Conservation (phyloP, 2,329 filamentous ascomycete genomes). For the Penicillium sp. region DNA sequence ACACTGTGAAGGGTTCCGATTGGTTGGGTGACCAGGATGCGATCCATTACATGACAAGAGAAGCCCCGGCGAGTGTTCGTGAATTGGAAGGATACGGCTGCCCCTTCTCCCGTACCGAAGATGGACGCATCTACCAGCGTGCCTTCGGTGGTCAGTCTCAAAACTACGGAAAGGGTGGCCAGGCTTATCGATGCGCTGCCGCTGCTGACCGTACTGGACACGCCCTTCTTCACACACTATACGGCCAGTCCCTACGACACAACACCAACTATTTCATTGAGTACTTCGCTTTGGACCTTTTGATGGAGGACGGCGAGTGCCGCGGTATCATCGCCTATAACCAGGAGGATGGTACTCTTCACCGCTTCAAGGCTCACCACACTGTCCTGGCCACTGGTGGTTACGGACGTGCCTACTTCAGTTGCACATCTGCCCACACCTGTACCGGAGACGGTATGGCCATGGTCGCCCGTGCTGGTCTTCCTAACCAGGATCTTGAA, state of each 20-base stretch:
- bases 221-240: constrained; percentile 95
- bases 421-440: constrained; percentile 95
- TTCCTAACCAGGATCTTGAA: constrained; percentile 98
- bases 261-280: constrained; percentile 99
- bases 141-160: constrained; percentile 97
- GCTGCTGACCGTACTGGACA: constrained; percentile 96
- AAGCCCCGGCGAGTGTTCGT: constrained; percentile 85
- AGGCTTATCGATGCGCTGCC: constrained; percentile 95
- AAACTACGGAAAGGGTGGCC: constrained; percentile 91
- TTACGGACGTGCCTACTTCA: constrained; percentile 97
- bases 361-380: constrained; percentile 94
- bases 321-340: constrained; percentile 96
- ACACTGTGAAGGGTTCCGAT: constrained; percentile 95
- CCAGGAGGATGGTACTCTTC: constrained; percentile 96
- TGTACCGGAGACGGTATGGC: constrained; percentile 99
- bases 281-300: constrained; percentile 93
- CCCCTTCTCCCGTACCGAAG: constrained; percentile 87
- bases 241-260: constrained; percentile 92
- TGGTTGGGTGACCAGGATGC: constrained; percentile 97
- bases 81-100: constrained; percentile 97
- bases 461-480: constrained; percentile 95
- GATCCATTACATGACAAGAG: constrained; percentile 97
- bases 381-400: constrained; percentile 95
- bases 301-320: constrained; percentile 97
- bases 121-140: constrained; percentile 97